Evolutionary conservation across 352 stramenopile species (phyloP).

Genomic region (Pythium brassicae): DNA sequence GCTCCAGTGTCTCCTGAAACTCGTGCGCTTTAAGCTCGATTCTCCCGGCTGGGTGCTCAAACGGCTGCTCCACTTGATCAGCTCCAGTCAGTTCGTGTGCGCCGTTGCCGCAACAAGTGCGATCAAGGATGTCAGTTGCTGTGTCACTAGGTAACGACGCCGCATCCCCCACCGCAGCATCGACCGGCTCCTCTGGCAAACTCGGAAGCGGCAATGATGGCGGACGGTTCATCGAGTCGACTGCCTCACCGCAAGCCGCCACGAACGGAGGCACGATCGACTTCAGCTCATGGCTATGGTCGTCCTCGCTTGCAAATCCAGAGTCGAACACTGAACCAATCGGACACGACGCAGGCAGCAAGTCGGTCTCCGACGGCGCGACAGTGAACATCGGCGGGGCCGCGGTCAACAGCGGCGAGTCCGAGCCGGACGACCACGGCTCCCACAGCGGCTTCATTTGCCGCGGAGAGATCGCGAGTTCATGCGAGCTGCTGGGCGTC

Average conservation of each 20-base stretch:
- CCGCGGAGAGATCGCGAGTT: slow-evolving; percentile 20
- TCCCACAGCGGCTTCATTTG: slow-evolving; percentile 37
- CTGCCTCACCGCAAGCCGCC: neutral
- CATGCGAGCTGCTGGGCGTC: neutral
- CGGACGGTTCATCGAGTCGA: neutral
- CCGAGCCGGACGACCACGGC: slow-evolving; percentile 34
- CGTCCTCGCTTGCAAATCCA: neutral
- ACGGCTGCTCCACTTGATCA: neutral
- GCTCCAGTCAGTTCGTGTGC: neutral
- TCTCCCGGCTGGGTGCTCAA: neutral
- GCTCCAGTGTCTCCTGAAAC: neutral
- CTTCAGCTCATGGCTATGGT: slow-evolving; percentile 10
- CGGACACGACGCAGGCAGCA: slow-evolving; percentile 4
- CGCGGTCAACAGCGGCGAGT: slow-evolving; percentile 19
- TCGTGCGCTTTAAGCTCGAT: neutral
- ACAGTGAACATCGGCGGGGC: slow-evolving; percentile 9
- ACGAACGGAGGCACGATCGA: slow-evolving; percentile 8
- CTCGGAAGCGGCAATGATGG: neutral
- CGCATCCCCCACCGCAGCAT: neutral
- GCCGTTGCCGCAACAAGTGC: neutral
- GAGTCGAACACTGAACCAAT: neutral
- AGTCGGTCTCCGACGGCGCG: slow-evolving; percentile 3
- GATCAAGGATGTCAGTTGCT: neutral
- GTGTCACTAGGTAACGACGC: neutral
- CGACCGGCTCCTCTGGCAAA: neutral